Conservation (phyloP, 176 grass and related monocot species). For the Musa schizocarpa region DNA sequence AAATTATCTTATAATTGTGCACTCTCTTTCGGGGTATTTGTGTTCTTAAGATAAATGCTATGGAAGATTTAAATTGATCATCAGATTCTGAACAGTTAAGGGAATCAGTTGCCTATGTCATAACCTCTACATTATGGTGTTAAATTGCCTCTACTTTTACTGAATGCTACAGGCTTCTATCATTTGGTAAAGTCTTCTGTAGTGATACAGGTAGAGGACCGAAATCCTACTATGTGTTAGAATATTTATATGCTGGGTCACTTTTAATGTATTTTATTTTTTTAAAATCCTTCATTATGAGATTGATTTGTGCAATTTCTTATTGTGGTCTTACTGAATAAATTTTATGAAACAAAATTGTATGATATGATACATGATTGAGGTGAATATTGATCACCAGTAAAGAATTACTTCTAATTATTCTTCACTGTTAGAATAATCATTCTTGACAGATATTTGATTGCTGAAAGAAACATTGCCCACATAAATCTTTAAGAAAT, state of each 20-base stretch:
- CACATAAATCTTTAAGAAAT: slow-evolving; percentile 34
- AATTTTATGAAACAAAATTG: not conserved
- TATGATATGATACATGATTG: not conserved
- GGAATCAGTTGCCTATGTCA: not conserved
- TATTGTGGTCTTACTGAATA: not conserved
- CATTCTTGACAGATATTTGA: not conserved
- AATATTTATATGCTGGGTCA: not conserved
- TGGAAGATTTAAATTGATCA: not conserved
- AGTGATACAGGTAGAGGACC: not conserved
- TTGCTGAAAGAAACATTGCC: not conserved
- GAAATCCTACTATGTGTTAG: not conserved
- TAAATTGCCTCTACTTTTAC: not conserved
- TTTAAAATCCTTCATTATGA: not conserved
- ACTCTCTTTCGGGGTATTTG: not conserved
- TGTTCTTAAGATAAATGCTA: not conserved
- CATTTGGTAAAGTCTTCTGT: not conserved
- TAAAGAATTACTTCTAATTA: not conserved
- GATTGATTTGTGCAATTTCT: not conserved
- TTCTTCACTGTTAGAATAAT: not conserved
- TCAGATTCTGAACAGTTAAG: not conserved
- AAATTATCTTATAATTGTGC: no score
- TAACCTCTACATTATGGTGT: not conserved
- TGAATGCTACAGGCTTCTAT: not conserved
- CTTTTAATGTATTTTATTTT: not conserved
- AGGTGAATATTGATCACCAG: not conserved